A percentile compares a stretch with the other conserved stretches of the same genome.
Evolutionary conservation across 179 eudicot genomes (phyloP).

Genomic region (Amaranthus tricolor): DNA sequence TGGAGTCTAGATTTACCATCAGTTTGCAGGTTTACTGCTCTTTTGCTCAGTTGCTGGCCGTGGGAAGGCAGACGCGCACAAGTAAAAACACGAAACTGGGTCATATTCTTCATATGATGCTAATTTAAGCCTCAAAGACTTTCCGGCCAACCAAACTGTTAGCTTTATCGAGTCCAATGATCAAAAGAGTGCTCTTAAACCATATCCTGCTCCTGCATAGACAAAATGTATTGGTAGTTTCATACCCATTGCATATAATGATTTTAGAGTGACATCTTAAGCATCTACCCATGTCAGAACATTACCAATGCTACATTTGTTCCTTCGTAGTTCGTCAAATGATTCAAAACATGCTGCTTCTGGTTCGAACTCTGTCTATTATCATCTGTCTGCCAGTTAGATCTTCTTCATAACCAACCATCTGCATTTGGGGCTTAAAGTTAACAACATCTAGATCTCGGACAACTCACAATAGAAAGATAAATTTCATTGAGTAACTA

Average conservation of each 20-base stretch:
- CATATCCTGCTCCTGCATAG: background rate
- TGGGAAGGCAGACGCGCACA: background rate
- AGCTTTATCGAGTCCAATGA: background rate
- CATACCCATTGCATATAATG: background rate
- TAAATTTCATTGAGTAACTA: slow-evolving; percentile 1
- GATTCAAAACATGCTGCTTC: slow-evolving; percentile 47
- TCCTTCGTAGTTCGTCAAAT: background rate
- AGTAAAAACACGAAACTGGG: background rate
- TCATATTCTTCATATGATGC: background rate
- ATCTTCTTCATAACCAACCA: slow-evolving; percentile 95
- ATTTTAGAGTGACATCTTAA: slow-evolving; percentile 4
- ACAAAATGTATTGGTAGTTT: background rate
- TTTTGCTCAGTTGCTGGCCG: background rate
- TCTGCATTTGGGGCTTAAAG: slow-evolving; percentile 38
- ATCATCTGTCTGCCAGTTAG: slow-evolving; percentile 88
- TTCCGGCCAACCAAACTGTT: too few species aligned
- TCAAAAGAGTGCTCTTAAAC: background rate
- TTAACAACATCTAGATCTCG: slow-evolving; percentile 11
- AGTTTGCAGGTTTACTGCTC: background rate
- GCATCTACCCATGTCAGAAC: slow-evolving; percentile 6
- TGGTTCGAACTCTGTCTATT: slow-evolving; percentile 72
- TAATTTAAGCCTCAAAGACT: too few species aligned
- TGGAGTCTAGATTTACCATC: background rate
- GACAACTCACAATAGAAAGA: slow-evolving; percentile 1
- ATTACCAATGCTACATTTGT: slow-evolving; percentile 2